Evolutionary conservation across 805 yeast genomes (phyloP).

Genomic region (Saturnispora ahearnii): DNA sequence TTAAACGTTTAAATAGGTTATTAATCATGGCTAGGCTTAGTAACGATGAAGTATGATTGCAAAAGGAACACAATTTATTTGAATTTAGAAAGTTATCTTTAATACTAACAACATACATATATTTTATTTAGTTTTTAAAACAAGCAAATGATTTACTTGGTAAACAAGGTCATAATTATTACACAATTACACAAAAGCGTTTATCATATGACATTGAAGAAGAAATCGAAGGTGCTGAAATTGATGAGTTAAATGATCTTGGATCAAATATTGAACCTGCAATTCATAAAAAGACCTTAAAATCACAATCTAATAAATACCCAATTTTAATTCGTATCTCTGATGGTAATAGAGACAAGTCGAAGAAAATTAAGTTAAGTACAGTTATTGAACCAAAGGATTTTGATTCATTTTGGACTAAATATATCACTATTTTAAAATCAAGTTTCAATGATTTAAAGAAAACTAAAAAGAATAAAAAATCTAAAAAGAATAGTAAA

Average conservation of each 20-base stretch:
- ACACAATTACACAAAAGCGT: conserved; percentile 54
- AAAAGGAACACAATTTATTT: background rate
- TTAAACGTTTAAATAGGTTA: no score
- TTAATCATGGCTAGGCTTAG: background rate
- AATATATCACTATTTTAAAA: conserved; percentile 62
- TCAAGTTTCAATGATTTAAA: conserved; percentile 65
- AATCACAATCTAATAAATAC: conserved; percentile 25
- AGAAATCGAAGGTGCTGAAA: conserved; percentile 14
- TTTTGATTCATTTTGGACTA: conserved; percentile 68
- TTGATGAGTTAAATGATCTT: conserved; percentile 13
- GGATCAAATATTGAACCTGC: conserved; percentile 13
- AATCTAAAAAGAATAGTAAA: conserved; percentile 18
- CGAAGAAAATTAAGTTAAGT: conserved; percentile 49
- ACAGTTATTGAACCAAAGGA: conserved; percentile 59
- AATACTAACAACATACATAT: conserved; percentile 4
- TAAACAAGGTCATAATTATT: conserved; percentile 30
- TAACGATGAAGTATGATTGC: conserved; percentile 20
- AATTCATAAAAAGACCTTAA: conserved; percentile 3
- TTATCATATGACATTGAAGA: conserved; percentile 22
- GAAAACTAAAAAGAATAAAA: conserved; percentile 75
- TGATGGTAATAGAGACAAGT: conserved; percentile 44
- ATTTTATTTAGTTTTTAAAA: conserved; percentile 18
- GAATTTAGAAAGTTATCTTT: background rate
- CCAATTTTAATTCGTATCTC: conserved; percentile 63
- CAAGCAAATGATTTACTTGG: conserved; percentile 17